Base-by-base conservation (phyloP, 805 yeast species). In the Pichia cephalocereana region DNA sequence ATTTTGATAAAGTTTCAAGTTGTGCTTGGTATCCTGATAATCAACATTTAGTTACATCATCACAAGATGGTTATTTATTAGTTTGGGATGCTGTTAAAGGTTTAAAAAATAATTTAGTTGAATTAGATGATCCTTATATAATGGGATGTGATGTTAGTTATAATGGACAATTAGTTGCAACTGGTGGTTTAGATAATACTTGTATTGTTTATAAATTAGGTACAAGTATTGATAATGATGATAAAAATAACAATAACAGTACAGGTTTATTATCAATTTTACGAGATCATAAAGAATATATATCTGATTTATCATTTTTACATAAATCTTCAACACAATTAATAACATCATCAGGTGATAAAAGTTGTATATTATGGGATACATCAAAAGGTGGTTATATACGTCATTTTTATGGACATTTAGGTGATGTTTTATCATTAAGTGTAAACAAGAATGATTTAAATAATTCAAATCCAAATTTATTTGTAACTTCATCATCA, bases 11-110 rank as follows among this genome's bases (percentile, higher is more conserved):
- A 59, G 75, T 89, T 19, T 74, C 82, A 9, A 78, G 80, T 49
- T 68, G 85, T 49, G 70, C 78, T 46, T 86, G 96, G 95, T 74
- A 80, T 46, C 61, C 70, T 0, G 83, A 85, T 59, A 82, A 82
- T n/a, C 63, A 66, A 41, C 73, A 72, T 41, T 59, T 89, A 2
- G 63, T 88, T 9, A 77, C 88, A 44, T 88, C 87, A 0, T 82
- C 91, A 27, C 96, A 86, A 61, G 97, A 90, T 64, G 96, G 96
- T 2, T 84, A 79, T 59, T 70, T 88, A 70, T 70, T 90, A 38
- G 64, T 86, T 19, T 90, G 97, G 96, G 91, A 89, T 62, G 73
- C 87, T 0, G 68, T 74, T 4, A 76, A 86, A 0, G 90, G 89
- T 3, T 68, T 76, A 53, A 90, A 89, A 59, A 69, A 76, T 47